These are phyloP conservation scores for Sisymbrium irio DNA, from an alignment of 345 rosid species.

Conservation along the genomic window DNA sequence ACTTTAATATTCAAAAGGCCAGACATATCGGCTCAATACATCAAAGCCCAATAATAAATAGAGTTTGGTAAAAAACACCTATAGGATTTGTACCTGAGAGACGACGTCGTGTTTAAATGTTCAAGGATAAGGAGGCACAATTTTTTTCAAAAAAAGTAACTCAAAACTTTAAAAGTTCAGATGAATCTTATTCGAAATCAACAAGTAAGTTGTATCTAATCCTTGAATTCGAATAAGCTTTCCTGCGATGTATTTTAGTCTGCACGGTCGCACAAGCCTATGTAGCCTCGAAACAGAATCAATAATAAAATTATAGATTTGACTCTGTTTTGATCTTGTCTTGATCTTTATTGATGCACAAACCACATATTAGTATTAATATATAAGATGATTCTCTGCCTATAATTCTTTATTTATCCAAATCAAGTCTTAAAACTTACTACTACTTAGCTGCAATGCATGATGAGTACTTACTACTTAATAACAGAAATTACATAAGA, in stretches of 20 bases:
- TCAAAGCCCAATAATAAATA: neutral
- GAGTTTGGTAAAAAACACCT: neutral
- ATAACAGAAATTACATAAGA: slow-evolving; percentile 12
- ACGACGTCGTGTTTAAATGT: neutral
- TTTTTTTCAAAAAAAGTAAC: neutral
- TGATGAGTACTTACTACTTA: slow-evolving; percentile 13
- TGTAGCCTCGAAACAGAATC: no score
- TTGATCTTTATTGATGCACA: neutral
- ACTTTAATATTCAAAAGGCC: neutral
- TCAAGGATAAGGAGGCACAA: neutral
- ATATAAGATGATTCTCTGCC: neutral
- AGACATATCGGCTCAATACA: neutral
- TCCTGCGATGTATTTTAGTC: neutral
- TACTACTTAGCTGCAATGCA: slow-evolving; percentile 22
- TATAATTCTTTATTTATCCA: slow-evolving; percentile 12
- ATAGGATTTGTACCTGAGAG: no score
- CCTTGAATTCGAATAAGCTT: neutral
- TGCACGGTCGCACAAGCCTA: neutral
- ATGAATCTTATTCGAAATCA: neutral
- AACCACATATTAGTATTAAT: neutral
- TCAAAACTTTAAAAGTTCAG: neutral
- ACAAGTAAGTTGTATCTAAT: neutral
- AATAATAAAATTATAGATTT: no score
- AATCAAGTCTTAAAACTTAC: slow-evolving; percentile 22
- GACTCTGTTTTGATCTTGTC: neutral